A percentile compares a stretch with the other conserved stretches of the same genome.
These are phyloP conservation scores for Phtheirospermum japonicum DNA, from an alignment of 257 asterid species.

Conservation along the genomic window DNA sequence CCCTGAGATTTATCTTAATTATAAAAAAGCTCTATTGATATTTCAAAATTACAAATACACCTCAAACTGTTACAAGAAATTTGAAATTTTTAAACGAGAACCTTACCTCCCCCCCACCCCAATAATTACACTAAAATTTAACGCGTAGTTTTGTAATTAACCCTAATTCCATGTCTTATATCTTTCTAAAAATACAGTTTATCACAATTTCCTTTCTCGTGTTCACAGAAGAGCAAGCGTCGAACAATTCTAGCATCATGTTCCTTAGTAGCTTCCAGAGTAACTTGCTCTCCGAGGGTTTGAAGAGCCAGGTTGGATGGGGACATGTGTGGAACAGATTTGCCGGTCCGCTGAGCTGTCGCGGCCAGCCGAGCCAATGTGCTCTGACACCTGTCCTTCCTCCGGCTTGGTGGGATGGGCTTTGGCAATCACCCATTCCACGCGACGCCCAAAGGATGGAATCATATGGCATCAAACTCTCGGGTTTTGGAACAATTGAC, in stretches of 20 bases:
- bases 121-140: no score
- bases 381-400: slow-evolving; percentile 88
- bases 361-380: slow-evolving; percentile 64
- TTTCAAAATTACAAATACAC: no score
- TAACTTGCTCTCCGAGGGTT: slow-evolving; percentile 62
- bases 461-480: slow-evolving; percentile 65
- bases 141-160: not conserved
- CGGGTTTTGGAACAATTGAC: slow-evolving; percentile 69
- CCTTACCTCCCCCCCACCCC: no score
- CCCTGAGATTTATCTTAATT: no score
- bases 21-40: no score
- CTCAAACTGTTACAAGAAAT: not conserved
- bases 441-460: slow-evolving; percentile 76
- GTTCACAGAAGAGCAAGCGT: slow-evolving; percentile 44
- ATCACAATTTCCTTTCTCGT: no score
- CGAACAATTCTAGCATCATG: slow-evolving; percentile 46
- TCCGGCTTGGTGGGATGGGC: slow-evolving; percentile 97
- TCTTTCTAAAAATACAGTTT: no score
- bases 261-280: slow-evolving; percentile 89
- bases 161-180: no score
- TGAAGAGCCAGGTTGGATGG: slow-evolving; percentile 85
- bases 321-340: slow-evolving; percentile 97
- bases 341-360: slow-evolving; percentile 80
- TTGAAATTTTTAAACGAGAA: not conserved
- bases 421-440: slow-evolving; percentile 92